Evolutionary conservation across 2,329 filamentous ascomycete genomes (phyloP), one percentile per base, ranked within the genome.

Genomic region (Epichloe amarillans): DNA sequence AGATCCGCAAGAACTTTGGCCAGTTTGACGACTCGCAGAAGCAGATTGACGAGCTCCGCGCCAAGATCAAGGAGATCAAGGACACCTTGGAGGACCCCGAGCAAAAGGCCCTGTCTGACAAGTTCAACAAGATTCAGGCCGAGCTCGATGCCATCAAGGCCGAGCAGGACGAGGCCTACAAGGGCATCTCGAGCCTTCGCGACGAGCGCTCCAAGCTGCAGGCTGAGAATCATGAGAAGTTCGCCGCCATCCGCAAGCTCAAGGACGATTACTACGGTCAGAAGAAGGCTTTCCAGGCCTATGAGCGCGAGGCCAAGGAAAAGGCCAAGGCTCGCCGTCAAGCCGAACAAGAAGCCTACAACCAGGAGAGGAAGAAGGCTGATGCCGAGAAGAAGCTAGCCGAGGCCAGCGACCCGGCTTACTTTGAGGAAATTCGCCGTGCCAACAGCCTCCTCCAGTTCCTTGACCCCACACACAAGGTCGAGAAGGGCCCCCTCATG

Each of bases 71-170:
- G 64, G 83, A 88, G 61, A 83, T 95, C 66, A 88, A 87, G 72
- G 93, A 95, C 70, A 78, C 77, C 57, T 78, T 96, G 64, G 90
- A 96, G 62, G 89, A 95, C 69, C 89, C 93, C 19, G 91, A 95
- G 70, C 80, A 85, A 59, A 91, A 88, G 73, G 88, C 88, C 5
- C 75, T 96, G 53, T 88, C 83, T 62, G 89, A 96, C 56, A 80
- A 85, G 65, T 97, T 95, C 74, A 83, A 79, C 64, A 79, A 80
- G 67, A 82, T 96, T 63, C 86, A 93, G 72, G 80, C 83, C 58
- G 90, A 98, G 73, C 76, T 97, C 49, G 89, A 97, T 66, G 69
- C 73, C 54, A 87, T 98, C 73, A 95, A 94, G 75, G 85, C 84
- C 46, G 87, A 95, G 73, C 88, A 95, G 70, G 89, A 97, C 62